phyloP scores from a whole-genome alignment of 1,139 yeast species.

The Suhomyces chickasaworum region DNA sequence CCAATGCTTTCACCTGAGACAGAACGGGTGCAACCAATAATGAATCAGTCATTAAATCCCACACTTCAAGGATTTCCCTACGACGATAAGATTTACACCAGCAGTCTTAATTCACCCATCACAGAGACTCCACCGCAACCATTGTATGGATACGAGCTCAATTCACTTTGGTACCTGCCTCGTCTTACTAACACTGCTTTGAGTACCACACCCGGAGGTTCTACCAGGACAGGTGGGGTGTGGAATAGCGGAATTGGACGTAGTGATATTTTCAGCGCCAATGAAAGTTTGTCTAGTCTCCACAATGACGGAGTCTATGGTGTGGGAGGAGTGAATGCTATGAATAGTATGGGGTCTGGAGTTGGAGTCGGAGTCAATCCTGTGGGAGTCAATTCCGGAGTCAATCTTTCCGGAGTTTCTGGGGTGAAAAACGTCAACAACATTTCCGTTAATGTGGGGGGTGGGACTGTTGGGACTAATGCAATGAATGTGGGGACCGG shows the following conservation, averaged over 20 bases:
- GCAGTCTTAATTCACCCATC: constrained; percentile 15
- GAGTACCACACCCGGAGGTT: constrained; percentile 10
- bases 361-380: constrained; percentile 8
- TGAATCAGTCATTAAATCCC: constrained; percentile 1
- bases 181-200: constrained; percentile 18
- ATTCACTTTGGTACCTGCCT: constrained; percentile 21
- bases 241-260: constrained; percentile 11
- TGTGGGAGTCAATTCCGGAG: constrained; percentile 3
- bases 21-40: background rate
- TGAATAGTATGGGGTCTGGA: background rate
- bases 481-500: constrained; percentile 1
- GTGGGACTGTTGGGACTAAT: background rate
- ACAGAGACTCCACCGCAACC: constrained; percentile 13
- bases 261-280: constrained; percentile 12
- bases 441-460: background rate
- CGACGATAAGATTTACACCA: constrained; percentile 25
- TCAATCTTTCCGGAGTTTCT: constrained; percentile 1
- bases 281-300: constrained; percentile 15
- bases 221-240: constrained; percentile 8
- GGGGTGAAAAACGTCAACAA: background rate
- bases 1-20: background rate
- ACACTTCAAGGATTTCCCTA: constrained; percentile 23
- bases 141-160: constrained; percentile 14
- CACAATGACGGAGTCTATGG: constrained; percentile 7
- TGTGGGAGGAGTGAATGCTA: constrained; percentile 1